Percentiles rank a stretch among this genome's conserved stretches.
Evolutionary conservation across 306 rosid genomes (phyloP).

Genomic region (Senna siamea): DNA sequence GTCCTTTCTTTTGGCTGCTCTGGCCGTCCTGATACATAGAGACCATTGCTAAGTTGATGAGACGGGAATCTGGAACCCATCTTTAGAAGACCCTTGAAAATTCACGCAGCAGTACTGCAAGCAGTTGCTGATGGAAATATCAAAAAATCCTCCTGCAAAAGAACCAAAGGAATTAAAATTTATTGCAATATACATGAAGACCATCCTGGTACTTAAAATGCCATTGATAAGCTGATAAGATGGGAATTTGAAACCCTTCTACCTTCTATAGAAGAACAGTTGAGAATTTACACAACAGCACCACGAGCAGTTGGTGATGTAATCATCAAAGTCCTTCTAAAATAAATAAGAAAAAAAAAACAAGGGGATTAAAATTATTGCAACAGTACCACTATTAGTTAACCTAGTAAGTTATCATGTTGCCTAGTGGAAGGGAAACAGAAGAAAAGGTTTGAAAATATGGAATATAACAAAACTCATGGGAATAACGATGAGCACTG

Average conservation of each 20-base stretch:
- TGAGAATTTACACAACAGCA: constrained; percentile 11
- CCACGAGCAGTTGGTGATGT: constrained; percentile 21
- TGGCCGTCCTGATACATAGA: constrained; percentile 94
- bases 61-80: constrained; percentile 98
- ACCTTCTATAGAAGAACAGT: constrained; percentile 44
- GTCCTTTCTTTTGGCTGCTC: constrained; percentile 97
- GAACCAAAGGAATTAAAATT: not conserved
- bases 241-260: constrained; percentile 80
- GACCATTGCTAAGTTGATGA: constrained; percentile 99
- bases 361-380: constrained; percentile 22
- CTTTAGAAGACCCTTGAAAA: constrained; percentile 35
- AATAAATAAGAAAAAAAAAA: constrained; percentile 22
- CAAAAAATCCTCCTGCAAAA: not conserved
- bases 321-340: constrained; percentile 38
- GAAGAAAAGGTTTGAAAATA: not conserved
- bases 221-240: constrained; percentile 93
- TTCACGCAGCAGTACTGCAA: constrained; percentile 24
- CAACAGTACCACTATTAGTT: constrained; percentile 13
- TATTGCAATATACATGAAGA: constrained; percentile 39
- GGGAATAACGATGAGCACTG: not conserved
- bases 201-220: constrained; percentile 77
- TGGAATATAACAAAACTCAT: constrained; percentile 2
- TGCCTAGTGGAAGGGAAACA: not conserved
- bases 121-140: constrained; percentile 4
- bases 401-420: constrained; percentile 28